Evolutionary conservation across 169 alveolate genomes (phyloP), one percentile per base, ranked within the genome.

Genomic region (Plasmodium vivax): DNA sequence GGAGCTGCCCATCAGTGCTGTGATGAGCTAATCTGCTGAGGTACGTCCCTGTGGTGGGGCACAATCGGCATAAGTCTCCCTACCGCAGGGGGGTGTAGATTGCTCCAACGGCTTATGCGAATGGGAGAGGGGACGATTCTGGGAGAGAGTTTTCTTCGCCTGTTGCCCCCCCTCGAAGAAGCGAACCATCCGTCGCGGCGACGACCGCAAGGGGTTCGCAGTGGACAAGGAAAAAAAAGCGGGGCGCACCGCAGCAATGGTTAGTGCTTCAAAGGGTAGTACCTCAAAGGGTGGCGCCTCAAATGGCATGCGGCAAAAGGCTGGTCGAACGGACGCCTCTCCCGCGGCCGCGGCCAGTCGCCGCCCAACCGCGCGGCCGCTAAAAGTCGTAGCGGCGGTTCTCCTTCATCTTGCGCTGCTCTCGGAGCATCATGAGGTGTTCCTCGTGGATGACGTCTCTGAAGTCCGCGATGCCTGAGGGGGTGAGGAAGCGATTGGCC

Each of bases 391-490:
- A 91, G 30, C 75, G 47, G 47, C 83, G 71, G 32, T 82, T 91
- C 83, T 91, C 95, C 77, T 82, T 82, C 79, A 92, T 47, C 56
- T 83, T 92, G 43, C 95, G 72, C 68, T 92, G 79, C 43, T 92
- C 95, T 27, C 95, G 71, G 32, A 92, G 88, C 92, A 92, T 82
- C 32, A 92, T 73, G 68, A 82, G 85, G 45, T 93, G 85, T 56
- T 95, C 97, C 30, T 83, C 93, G 43, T 56, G 90, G 3, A 95
- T 94, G 19, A 95, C 93, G 1, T 95, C 96, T 41, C 97, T 75
- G 58, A 95, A 95, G 68, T 95, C 97, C 71, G 83, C 97, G 30
- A 93, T 83, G 45, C 97, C 97, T 92, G 23, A 1, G 45, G 16
- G 27, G 8, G 45, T 36, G 6, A 9, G 16, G 62, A 23, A 16